Base-by-base conservation (phyloP, 2,329 filamentous ascomycete species). In the Fusarium burgessii region DNA sequence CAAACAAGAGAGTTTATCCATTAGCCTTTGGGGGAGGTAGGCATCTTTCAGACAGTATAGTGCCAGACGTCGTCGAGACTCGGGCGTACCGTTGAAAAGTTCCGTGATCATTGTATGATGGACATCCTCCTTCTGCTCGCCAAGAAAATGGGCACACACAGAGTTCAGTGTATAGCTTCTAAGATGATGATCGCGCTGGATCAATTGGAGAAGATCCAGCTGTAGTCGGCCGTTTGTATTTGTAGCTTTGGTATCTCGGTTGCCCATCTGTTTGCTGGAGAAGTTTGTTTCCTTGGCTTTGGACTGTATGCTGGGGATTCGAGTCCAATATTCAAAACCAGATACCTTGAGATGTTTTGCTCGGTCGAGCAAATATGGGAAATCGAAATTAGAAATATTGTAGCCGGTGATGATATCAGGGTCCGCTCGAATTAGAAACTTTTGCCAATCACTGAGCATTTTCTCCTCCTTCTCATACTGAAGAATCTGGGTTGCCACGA, bases 31-130 rank as follows among this genome's bases (percentile, higher is more conserved):
- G 2, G 96, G 96, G 6, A 99, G 86, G 77, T 97, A 99, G 0
- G 96, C 96, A 83, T 99, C 97, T 82, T 99, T 99, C 72, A 99
- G 82, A 82, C 96, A 99, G 84, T 99, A 99, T 2, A 99, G 89
- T 2, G 96, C 96, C 51, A 99, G 84, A 82, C 96, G 91, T 76
- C 97, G 90, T 72, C 96, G 86, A 7, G 95, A 97, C 78, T 99
- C 96, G 0, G 95, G 91, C 0, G 96, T 98, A 67, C 96, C 96
- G 78, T 99, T 98, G 86, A 95, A 98, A 6, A 99, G 84, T 78
- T 98, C 97, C 0, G 97, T 99, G 76, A 99, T 99, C 94, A 99
- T 99, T 5, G 95, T 98, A 82, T 99, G 91, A 78, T 99, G 96
- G 5, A 99, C 96, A 81, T 99, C 96, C 82, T 99, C 96, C 79